phyloP scores from a whole-genome alignment of 805 yeast species.

The Zygotorulaspora chibaensis region DNA sequence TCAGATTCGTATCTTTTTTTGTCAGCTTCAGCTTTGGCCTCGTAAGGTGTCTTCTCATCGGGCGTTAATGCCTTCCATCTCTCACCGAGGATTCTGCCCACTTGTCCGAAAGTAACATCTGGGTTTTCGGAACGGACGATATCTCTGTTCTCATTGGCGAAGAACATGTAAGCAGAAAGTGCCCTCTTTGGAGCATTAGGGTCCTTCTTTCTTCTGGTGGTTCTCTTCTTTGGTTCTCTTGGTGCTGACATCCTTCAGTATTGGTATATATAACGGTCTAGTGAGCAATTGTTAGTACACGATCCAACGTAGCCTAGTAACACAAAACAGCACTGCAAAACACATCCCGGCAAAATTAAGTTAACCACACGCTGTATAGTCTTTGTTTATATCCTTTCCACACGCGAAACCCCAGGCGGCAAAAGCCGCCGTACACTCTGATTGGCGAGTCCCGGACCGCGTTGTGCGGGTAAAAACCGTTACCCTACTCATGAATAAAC shows the following conservation, averaged over 20 bases:
- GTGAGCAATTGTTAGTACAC: slow-evolving; percentile 1
- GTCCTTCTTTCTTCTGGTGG: slow-evolving; percentile 54
- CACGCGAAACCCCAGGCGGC: too few relatives aligned
- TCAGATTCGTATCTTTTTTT: slow-evolving; percentile 96
- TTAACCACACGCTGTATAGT: neutral
- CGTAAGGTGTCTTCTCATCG: slow-evolving; percentile 86
- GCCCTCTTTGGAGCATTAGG: slow-evolving; percentile 99
- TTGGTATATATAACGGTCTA: neutral
- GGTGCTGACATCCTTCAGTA: slow-evolving; percentile 36
- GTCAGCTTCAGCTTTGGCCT: slow-evolving; percentile 89
- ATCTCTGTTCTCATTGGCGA: slow-evolving; percentile 97
- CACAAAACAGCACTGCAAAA: neutral
- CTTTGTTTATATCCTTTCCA: too few relatives aligned
- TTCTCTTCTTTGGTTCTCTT: slow-evolving; percentile 39
- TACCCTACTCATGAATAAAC: too few relatives aligned
- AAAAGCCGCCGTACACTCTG: too few relatives aligned
- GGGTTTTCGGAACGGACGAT: slow-evolving; percentile 94
- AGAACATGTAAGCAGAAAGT: slow-evolving; percentile 97
- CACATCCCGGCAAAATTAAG: neutral
- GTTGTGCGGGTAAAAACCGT: too few relatives aligned
- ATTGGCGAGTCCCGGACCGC: too few relatives aligned
- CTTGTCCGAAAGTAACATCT: slow-evolving; percentile 91
- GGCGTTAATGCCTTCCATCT: slow-evolving; percentile 88
- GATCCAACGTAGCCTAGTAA: neutral
- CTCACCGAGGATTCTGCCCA: slow-evolving; percentile 92